Percentiles rank a stretch among this genome's conserved stretches.
Conservation (phyloP, 129 eudicot species). For the Flaveria brownii region DNA sequence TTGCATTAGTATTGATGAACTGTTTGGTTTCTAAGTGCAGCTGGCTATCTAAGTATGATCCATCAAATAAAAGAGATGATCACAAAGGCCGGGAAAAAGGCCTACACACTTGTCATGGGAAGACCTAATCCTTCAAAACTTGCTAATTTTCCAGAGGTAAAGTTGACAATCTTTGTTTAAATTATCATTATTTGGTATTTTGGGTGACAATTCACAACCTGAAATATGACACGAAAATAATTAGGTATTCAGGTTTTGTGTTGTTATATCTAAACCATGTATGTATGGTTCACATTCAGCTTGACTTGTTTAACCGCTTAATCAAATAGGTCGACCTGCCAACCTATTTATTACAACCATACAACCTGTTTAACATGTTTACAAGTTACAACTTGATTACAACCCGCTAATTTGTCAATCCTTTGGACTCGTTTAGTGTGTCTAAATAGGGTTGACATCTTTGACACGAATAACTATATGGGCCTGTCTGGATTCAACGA, state of each 20-base stretch:
- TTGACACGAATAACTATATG: background rate
- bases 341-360: background rate
- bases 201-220: background rate
- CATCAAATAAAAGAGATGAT: conserved; percentile 81
- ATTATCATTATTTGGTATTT: background rate
- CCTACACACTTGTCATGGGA: conserved; percentile 89
- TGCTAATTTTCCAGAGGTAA: conserved; percentile 97
- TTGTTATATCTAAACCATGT: background rate
- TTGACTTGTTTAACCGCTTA: background rate
- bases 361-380: background rate
- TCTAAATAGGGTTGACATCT: background rate
- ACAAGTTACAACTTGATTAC: background rate
- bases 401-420: background rate
- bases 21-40: conserved; percentile 49
- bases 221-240: background rate
- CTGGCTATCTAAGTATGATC: conserved; percentile 88
- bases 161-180: background rate
- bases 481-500: background rate
- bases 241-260: background rate
- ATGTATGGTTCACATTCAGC: background rate
- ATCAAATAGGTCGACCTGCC: background rate
- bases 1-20: conserved; percentile 10
- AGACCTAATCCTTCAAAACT: conserved; percentile 96
- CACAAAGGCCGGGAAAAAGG: conserved; percentile 82
- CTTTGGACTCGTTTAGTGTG: background rate